Evolutionary conservation across 345 rosid genomes (phyloP), one percentile per base, ranked within the genome.

Genomic region (Populus euphratica): DNA sequence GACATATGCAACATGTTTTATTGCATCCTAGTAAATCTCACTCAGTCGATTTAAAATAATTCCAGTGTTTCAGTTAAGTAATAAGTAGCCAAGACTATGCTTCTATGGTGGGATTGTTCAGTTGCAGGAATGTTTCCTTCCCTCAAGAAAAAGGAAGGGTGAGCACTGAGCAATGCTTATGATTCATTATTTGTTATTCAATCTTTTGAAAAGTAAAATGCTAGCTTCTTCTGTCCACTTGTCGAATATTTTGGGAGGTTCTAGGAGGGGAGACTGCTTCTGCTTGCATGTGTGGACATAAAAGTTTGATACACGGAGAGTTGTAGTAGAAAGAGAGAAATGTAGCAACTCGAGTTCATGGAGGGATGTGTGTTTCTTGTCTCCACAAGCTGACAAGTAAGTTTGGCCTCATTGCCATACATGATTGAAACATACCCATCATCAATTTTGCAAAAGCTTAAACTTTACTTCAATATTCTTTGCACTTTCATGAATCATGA

Each of bases 311-410:
- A 18, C 38, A 31, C 63, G 64, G 44, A 27, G 66, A 41, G 31
- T 47, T 49, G 35, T 18, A 59, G 59, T 21, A 13, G 29, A 12
- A 68, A 33, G 67, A 78, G 23, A 78, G 67, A 59, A 67, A 72
- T 49, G 70, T 44, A 78, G 77, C 67, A 76, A 77, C 74, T 73
- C 17, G 81, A 80, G 83, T 69, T 82, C 74, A 68, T 38, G 77
- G 78, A 61, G 77, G 62, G 70, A 68, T 71, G 78, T 83, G 87
- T 84, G 80, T 79, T 74, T 81, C 79, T 75, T 87, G 87, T 89
- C 90, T 75, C 81, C 90, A 83, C 79, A 84, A 82, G 27, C 81
- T 81, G 91, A 89, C 91, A 85, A 85, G 68, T 36, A 74, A 84
- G 77, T 73, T 78, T 77, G 84, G 68, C 80, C 80, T 36, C 70